Conservation (phyloP, 2,329 filamentous ascomycete genomes). For the Chrysoporthe cubensis region DNA sequence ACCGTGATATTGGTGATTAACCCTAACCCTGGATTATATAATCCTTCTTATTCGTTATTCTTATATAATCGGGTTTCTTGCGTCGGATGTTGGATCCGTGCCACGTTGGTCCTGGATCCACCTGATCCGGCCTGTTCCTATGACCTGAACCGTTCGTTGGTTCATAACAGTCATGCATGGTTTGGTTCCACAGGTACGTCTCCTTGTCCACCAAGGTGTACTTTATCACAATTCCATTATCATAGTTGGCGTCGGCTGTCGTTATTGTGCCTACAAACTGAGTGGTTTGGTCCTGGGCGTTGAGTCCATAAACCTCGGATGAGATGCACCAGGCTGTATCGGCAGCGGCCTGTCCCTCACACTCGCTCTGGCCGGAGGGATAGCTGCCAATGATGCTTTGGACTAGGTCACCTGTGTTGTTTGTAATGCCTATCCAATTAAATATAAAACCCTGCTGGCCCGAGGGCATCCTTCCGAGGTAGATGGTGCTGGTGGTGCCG, state of each 20-base stretch:
- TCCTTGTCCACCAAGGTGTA: constrained; percentile 34
- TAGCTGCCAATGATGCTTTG: constrained; percentile 31
- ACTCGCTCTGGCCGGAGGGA: constrained; percentile 32
- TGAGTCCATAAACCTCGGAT: constrained; percentile 34
- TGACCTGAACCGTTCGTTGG: no score
- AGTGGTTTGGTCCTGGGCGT: constrained; percentile 23
- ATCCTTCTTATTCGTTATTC: no score
- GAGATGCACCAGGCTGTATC: constrained; percentile 35
- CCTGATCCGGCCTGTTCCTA: no score
- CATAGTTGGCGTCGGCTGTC: constrained; percentile 31
- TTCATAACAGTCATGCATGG: no score
- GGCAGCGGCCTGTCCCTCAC: constrained; percentile 29
- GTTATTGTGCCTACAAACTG: constrained; percentile 33
- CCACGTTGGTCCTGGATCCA: no score
- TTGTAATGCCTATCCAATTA: constrained; percentile 35
- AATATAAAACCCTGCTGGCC: constrained; percentile 34
- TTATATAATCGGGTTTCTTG: no score
- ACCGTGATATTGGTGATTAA: no score
- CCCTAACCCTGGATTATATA: no score
- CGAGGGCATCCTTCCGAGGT: constrained; percentile 34
- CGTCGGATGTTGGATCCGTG: no score
- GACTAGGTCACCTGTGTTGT: constrained; percentile 35
- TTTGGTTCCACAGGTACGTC: constrained; percentile 33
- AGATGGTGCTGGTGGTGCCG: constrained; percentile 33
- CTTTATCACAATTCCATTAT: constrained; percentile 34